phyloP scores from a whole-genome alignment of 495 filamentous ascomycete genomes.

The Massariosphaeria phaeospora region DNA sequence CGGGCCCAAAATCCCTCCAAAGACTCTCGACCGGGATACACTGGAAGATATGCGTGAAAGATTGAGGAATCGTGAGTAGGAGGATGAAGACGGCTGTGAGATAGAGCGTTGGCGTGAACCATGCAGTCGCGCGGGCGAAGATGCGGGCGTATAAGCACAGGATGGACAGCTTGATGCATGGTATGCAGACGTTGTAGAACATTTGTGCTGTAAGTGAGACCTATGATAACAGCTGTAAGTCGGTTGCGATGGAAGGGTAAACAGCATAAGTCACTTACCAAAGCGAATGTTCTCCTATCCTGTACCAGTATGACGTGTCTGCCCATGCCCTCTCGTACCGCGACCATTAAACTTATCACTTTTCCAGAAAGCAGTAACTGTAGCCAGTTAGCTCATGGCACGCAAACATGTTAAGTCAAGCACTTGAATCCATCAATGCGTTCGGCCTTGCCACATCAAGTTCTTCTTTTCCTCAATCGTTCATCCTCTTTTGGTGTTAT shows the following conservation, averaged over 20 bases:
- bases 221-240: background rate
- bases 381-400: background rate
- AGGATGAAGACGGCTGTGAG: conserved; percentile 26
- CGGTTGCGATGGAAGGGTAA: background rate
- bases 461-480: background rate
- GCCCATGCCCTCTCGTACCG: background rate
- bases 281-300: background rate
- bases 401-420: background rate
- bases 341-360: conserved; percentile 1
- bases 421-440: background rate
- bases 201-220: conserved; percentile 7
- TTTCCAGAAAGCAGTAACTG: conserved; percentile 6
- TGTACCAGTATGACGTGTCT: conserved; percentile 4
- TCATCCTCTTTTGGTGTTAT: background rate
- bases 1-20: conserved; percentile 16
- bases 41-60: conserved; percentile 29
- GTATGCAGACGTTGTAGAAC: conserved; percentile 17
- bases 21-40: conserved; percentile 30
- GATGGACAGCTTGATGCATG: conserved; percentile 14
- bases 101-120: conserved; percentile 17
- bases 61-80: conserved; percentile 26
- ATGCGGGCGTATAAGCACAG: conserved; percentile 13
- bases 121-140: conserved; percentile 3
- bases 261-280: background rate
- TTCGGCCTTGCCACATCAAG: background rate